Evolutionary conservation across 169 alveolate species (phyloP).

Genomic region (Theileria parva): DNA sequence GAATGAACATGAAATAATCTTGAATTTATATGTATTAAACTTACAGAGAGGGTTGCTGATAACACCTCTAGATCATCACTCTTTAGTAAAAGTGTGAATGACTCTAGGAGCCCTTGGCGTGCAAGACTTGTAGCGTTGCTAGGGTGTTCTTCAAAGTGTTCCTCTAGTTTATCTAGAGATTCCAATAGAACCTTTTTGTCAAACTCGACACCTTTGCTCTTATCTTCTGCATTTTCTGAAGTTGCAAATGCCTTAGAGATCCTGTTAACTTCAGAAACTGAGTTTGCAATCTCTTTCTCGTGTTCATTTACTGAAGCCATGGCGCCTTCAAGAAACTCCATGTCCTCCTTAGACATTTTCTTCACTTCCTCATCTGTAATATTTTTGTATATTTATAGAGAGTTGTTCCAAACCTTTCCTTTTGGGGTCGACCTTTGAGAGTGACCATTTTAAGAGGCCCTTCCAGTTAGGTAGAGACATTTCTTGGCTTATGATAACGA

Average conservation of each 20-base stretch:
- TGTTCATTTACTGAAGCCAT: constrained; percentile 59
- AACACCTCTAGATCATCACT: constrained; percentile 27
- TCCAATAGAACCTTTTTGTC: constrained; percentile 23
- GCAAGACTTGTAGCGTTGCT: constrained; percentile 58
- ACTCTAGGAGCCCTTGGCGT: constrained; percentile 49
- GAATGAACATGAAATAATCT: constrained; percentile 56
- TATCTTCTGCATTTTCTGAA: background rate
- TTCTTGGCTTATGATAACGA: background rate
- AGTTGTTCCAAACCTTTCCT: background rate
- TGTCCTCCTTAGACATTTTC: constrained; percentile 60
- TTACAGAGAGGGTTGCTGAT: constrained; percentile 60
- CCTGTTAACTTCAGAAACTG: constrained; percentile 29
- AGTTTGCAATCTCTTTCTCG: constrained; percentile 47
- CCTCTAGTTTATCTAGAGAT: constrained; percentile 55
- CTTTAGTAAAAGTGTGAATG: constrained; percentile 27
- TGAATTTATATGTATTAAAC: background rate
- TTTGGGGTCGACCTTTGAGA: constrained; percentile 35
- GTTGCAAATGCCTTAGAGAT: background rate
- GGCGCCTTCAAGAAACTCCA: constrained; percentile 60
- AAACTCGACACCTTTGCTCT: background rate
- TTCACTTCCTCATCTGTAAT: background rate
- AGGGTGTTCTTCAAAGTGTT: constrained; percentile 64
- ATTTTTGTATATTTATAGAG: background rate
- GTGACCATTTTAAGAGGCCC: constrained; percentile 65
- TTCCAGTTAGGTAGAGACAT: constrained; percentile 68